Evolutionary conservation across 495 filamentous ascomycete species (phyloP), one percentile per base, ranked within the genome.

Genomic region (Chlorociboria aeruginascens): DNA sequence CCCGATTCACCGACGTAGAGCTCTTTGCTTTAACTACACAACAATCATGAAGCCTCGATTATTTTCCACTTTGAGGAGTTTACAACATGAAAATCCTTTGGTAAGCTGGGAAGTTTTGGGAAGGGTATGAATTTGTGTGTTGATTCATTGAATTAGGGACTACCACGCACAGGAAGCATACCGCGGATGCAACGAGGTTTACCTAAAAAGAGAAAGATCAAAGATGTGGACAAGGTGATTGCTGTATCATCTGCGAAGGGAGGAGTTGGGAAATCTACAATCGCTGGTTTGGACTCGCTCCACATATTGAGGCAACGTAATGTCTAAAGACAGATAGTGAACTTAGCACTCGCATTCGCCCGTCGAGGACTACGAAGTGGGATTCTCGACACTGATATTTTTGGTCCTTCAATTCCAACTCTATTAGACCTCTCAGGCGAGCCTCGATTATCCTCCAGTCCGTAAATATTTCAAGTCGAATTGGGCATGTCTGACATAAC

Each of bases 191-290:
- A 88, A 50, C 79, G 88, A 52, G 86, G 89, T 20, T 75, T 96
- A 8, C 93, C 92, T 2, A 68, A 83, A 49, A 82, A 85, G 55
- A 79, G 86, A 44, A 74, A 71, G 58, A 89, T 99, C 52, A 75
- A 73, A 13, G 76, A 83, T 60, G 89, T 97, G 40, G 72, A 75
- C 56, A 92, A 96, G 58, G 77, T 95, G 13, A 74, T 99, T 47
- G 90, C 86, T 30, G 83, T 99, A 13, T 94, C 86, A 32, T 95
- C 89, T 0, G 92, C 93, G 6, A 99, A 99, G 57, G 92, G 92
- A 8, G 92, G 92, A 32, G 92, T 99, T 1, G 92, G 92, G 0
- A 99, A 99, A 60, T 89, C 83, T 38, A 99, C 92, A 12, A 81
- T 99, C 30, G 84, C 92, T 6, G 83, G 84, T 86, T 40, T 20